These are phyloP conservation scores for Gossypium raimondii DNA, from an alignment of 345 rosid genomes.

Conservation along the genomic window DNA sequence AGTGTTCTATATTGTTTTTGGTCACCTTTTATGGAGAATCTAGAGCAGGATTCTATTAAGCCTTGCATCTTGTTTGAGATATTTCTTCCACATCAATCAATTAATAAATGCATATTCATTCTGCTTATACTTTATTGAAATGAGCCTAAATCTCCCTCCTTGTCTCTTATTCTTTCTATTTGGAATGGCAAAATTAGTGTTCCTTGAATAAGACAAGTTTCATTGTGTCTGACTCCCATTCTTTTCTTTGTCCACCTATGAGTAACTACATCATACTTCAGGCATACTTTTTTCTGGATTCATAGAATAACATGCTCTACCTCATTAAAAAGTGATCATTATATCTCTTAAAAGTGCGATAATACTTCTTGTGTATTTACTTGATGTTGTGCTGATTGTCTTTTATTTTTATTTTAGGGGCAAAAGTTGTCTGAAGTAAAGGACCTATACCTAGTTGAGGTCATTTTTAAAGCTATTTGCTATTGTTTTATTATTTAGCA, in stretches of 20 bases:
- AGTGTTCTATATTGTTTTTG: not conserved
- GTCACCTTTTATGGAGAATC: not conserved
- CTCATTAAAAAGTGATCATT: not conserved
- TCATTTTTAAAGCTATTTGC: slow-evolving; percentile 22
- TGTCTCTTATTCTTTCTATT: too few species aligned
- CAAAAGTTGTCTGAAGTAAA: slow-evolving; percentile 71
- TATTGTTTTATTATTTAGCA: slow-evolving; percentile 9
- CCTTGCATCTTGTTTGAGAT: not conserved
- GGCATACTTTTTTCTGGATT: slow-evolving; percentile 6
- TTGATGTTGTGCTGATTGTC: slow-evolving; percentile 14
- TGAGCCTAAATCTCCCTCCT: not conserved
- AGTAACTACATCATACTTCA: not conserved
- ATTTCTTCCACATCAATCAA: not conserved
- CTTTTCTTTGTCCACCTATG: not conserved
- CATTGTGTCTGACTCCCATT: not conserved
- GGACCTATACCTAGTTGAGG: slow-evolving; percentile 82
- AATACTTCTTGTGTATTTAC: slow-evolving; percentile 6
- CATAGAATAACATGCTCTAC: not conserved
- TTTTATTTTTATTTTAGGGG: slow-evolving; percentile 47
- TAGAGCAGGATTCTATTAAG: not conserved
- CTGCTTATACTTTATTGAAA: not conserved
- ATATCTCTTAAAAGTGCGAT: slow-evolving; percentile 8
- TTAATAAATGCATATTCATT: not conserved
- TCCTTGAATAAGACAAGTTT: not conserved
- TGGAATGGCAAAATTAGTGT: not conserved